Conservation (phyloP, 2,329 filamentous ascomycete species). For the Phaeophleospora eucalypticola region DNA sequence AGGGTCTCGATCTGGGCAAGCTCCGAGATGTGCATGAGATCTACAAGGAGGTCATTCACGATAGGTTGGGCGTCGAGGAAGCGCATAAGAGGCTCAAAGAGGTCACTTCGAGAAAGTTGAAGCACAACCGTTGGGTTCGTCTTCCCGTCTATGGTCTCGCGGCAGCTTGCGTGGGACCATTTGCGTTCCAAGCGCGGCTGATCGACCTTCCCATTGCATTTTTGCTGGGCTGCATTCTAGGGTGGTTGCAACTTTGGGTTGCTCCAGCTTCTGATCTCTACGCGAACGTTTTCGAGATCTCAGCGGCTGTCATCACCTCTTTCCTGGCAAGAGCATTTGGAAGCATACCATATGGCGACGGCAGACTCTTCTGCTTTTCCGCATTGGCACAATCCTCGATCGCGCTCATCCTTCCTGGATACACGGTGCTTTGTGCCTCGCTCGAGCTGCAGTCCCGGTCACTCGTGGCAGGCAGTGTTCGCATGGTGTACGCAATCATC, state of each 20-base stretch:
- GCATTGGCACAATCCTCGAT: slow-evolving; percentile 49
- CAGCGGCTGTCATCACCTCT: slow-evolving; percentile 47
- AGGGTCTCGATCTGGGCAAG: slow-evolving; percentile 70
- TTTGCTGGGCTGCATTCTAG: slow-evolving; percentile 68
- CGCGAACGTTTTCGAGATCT: slow-evolving; percentile 49
- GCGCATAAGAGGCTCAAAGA: slow-evolving; percentile 60
- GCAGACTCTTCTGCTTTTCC: slow-evolving; percentile 46
- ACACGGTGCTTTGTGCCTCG: slow-evolving; percentile 48
- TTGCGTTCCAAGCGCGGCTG: slow-evolving; percentile 71
- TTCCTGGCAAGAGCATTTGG: slow-evolving; percentile 48
- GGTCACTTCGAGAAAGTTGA: slow-evolving; percentile 56
- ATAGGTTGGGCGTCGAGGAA: slow-evolving; percentile 67
- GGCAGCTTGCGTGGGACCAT: slow-evolving; percentile 71
- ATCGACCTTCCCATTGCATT: slow-evolving; percentile 78
- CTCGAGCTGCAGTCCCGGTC: slow-evolving; percentile 47
- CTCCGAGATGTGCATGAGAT: slow-evolving; percentile 70
- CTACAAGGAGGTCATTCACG: slow-evolving; percentile 77
- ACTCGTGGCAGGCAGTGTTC: slow-evolving; percentile 49
- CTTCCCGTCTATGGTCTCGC: slow-evolving; percentile 72
- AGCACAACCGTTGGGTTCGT: slow-evolving; percentile 46
- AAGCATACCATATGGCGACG: slow-evolving; percentile 39
- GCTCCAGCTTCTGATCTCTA: slow-evolving; percentile 71
- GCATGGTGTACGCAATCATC: slow-evolving; percentile 52
- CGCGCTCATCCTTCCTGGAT: slow-evolving; percentile 49
- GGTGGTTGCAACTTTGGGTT: slow-evolving; percentile 68